Evolutionary conservation across 2,329 filamentous ascomycete genomes (phyloP).

Genomic region (Curvularia sp.): DNA sequence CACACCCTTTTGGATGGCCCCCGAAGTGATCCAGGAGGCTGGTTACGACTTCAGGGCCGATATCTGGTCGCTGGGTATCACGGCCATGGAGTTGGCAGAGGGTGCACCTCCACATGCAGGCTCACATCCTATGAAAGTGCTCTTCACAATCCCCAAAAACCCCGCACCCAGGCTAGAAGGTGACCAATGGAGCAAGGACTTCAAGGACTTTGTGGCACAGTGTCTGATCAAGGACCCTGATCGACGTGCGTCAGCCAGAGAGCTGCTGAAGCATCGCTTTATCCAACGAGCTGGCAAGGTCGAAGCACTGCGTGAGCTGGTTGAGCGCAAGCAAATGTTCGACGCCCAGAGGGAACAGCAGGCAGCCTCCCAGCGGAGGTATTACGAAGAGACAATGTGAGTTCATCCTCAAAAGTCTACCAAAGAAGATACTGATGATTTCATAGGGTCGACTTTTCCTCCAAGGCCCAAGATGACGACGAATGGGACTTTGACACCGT

Average conservation of each 20-base stretch:
- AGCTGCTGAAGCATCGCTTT: conserved; percentile 87
- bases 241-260: conserved; percentile 80
- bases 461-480: conserved; percentile 75
- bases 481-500: conserved; percentile 97
- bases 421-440: conserved; percentile 20
- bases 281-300: conserved; percentile 86
- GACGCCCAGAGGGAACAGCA: conserved; percentile 73
- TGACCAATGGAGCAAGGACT: conserved; percentile 79
- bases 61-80: conserved; percentile 96
- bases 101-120: conserved; percentile 94
- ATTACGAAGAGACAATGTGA: conserved; percentile 90
- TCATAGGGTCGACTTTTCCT: conserved; percentile 67
- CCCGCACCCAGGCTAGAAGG: conserved; percentile 84
- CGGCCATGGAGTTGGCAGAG: conserved; percentile 87
- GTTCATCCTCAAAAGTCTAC: conserved; percentile 30
- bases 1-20: conserved; percentile 99
- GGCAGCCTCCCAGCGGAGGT: conserved; percentile 69
- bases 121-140: conserved; percentile 97
- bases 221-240: conserved; percentile 94
- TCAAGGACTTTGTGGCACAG: conserved; percentile 90
- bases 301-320: conserved; percentile 85
- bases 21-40: conserved; percentile 96
- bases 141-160: conserved; percentile 95
- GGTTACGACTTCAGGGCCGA: conserved; percentile 98
- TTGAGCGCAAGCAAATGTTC: conserved; percentile 81